Evolutionary conservation across 2,329 filamentous ascomycete genomes (phyloP).

Genomic region (Beauveria sp.): DNA sequence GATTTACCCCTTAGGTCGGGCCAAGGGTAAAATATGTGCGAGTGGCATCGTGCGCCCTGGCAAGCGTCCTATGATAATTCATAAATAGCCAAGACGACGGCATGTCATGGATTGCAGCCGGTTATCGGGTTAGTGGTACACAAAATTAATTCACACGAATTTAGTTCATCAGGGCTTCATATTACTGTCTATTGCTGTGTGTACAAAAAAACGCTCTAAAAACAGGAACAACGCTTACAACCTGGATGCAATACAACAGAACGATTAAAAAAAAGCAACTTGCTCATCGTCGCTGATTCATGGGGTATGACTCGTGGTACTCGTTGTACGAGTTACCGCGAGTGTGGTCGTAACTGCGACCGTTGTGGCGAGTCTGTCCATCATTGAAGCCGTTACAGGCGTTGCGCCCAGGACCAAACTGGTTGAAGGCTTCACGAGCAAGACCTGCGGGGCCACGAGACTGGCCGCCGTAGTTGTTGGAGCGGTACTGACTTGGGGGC

Average conservation of each 20-base stretch:
- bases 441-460: neutral
- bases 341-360: constrained; percentile 1
- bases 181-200: neutral
- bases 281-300: constrained; percentile 4
- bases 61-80: no score
- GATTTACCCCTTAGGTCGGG: no score
- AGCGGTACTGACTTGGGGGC: neutral
- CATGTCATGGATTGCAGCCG: no score
- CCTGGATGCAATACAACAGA: neutral
- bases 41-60: no score
- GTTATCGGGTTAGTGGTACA: no score
- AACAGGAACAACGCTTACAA: neutral
- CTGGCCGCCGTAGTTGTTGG: neutral
- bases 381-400: neutral
- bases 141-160: no score
- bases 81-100: no score
- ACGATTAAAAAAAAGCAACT: neutral
- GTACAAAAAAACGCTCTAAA: neutral
- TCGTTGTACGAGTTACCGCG: constrained; percentile 9
- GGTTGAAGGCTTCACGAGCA: constrained; percentile 4
- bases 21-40: no score
- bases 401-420: constrained; percentile 1
- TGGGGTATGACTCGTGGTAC: constrained; percentile 6
- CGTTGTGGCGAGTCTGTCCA: neutral
- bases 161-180: neutral